Conservation (phyloP, 2,329 filamentous ascomycete genomes). For the Chaetomiaceae sp. region DNA sequence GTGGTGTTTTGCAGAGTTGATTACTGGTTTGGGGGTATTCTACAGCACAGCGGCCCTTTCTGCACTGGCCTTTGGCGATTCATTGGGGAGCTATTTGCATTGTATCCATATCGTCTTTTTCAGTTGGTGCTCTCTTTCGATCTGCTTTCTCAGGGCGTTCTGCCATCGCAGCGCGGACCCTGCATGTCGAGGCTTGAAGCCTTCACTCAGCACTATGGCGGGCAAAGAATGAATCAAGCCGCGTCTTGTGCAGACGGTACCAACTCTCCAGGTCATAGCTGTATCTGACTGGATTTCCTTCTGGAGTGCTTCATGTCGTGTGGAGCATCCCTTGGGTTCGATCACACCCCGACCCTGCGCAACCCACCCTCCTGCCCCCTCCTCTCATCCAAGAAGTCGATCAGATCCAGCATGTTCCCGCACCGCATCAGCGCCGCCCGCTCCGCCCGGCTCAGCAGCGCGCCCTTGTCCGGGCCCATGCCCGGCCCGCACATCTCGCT, state of each 20-base stretch:
- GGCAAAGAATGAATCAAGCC: too few species aligned
- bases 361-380: conserved; percentile 17
- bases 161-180: too few species aligned
- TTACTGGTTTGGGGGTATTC: too few species aligned
- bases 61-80: neutral
- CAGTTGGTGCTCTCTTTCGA: too few species aligned
- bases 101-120: conserved; percentile 10
- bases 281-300: too few species aligned
- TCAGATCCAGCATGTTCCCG: conserved; percentile 49
- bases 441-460: conserved; percentile 52
- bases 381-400: conserved; percentile 54
- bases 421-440: conserved; percentile 44
- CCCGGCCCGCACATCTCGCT: conserved; percentile 59
- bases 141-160: neutral
- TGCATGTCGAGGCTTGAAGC: too few species aligned
- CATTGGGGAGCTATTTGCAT: neutral
- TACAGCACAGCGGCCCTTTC: neutral
- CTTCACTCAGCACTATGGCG: too few species aligned
- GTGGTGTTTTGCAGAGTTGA: too few species aligned
- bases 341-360: neutral
- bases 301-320: neutral
- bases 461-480: conserved; percentile 45
- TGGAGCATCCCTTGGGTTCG: neutral
- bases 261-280: too few species aligned
- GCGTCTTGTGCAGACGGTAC: too few species aligned